Percentiles rank a stretch among this genome's conserved stretches.
Conservation (phyloP, 2,329 filamentous ascomycete genomes). For the Diaporthe amygdali region DNA sequence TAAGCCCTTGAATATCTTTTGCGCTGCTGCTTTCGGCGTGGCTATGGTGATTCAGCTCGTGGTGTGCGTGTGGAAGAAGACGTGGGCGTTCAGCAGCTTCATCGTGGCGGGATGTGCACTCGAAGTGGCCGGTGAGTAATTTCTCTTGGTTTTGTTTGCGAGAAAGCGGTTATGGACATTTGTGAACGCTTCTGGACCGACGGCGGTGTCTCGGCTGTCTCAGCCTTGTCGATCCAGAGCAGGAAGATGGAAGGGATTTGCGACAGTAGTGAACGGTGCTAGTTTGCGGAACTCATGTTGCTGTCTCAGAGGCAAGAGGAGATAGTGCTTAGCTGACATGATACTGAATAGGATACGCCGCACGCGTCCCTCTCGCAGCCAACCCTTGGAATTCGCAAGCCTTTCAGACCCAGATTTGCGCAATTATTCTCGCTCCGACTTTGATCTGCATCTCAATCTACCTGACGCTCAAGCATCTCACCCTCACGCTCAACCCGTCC, state of each 20-base stretch:
- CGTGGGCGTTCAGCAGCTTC: constrained; percentile 59
- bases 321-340: constrained; percentile 1
- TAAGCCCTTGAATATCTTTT: constrained; percentile 60
- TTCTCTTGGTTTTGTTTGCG: background rate
- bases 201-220: background rate
- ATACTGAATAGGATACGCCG: constrained; percentile 52
- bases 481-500: constrained; percentile 51
- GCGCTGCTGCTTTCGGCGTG: constrained; percentile 54
- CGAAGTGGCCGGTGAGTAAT: constrained; percentile 53
- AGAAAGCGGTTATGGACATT: background rate
- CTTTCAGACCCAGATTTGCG: constrained; percentile 65
- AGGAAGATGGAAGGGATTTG: background rate
- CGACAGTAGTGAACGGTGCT: background rate
- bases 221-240: background rate
- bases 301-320: background rate
- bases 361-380: constrained; percentile 53
- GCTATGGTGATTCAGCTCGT: constrained; percentile 46
- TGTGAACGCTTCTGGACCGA: background rate
- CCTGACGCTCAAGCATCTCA: constrained; percentile 66
- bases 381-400: constrained; percentile 60
- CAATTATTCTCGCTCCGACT: constrained; percentile 64
- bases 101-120: constrained; percentile 54
- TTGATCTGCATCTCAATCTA: constrained; percentile 68
- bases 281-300: background rate
- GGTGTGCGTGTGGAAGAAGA: constrained; percentile 54